A percentile compares a stretch with the other conserved stretches of the same genome.
Evolutionary conservation across 2,329 filamentous ascomycete genomes (phyloP).

Genomic region (Fusarium mundagurra): DNA sequence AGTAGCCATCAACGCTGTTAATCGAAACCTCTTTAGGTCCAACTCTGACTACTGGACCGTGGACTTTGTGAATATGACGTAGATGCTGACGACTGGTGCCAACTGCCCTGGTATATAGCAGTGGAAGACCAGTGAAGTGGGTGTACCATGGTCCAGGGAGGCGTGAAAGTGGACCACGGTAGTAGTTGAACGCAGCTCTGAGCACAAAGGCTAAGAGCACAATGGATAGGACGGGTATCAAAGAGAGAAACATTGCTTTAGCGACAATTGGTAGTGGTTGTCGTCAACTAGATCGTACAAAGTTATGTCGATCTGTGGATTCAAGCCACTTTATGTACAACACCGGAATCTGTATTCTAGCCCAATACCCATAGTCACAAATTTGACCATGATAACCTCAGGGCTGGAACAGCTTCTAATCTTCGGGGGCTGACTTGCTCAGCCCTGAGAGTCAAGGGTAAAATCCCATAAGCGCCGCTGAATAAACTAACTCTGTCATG

Average conservation of each 20-base stretch:
- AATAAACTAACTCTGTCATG: not conserved
- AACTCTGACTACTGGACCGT: not conserved
- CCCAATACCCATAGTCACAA: too few species aligned
- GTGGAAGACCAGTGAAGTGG: not conserved
- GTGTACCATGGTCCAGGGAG: slow-evolving; percentile 10
- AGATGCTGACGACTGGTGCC: slow-evolving; percentile 4
- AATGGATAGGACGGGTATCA: not conserved
- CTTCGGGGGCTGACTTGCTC: not conserved
- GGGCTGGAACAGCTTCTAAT: not conserved
- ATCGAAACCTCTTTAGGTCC: not conserved
- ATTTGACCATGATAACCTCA: not conserved
- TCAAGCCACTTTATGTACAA: not conserved
- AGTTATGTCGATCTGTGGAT: not conserved
- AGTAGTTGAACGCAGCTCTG: not conserved
- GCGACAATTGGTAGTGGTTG: too few species aligned
- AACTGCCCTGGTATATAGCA: not conserved
- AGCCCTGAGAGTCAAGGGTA: not conserved
- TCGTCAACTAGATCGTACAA: not conserved
- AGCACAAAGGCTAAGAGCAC: not conserved
- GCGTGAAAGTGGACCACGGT: not conserved
- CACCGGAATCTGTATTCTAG: accelerated
- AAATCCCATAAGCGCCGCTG: not conserved
- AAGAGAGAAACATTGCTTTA: not conserved
- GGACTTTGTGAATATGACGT: not conserved
- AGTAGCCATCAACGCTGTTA: slow-evolving; percentile 12